A percentile compares a stretch with the other conserved stretches of the same genome.
phyloP scores from a whole-genome alignment of 1,284 basidiomycete genomes.

The Heterobasidion occidentale region DNA sequence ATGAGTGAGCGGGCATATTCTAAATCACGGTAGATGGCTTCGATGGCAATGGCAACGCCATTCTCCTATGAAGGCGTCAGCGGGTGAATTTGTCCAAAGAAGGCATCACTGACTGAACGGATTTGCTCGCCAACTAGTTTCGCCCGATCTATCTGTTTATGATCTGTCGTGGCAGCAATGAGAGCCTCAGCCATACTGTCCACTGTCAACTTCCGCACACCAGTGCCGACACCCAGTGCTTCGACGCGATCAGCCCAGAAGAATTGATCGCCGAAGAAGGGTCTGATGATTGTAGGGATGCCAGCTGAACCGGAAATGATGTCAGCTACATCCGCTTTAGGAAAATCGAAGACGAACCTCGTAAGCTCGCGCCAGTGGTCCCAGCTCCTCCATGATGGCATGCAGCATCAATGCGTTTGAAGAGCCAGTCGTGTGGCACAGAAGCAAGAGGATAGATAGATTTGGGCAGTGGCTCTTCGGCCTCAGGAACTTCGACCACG shows the following conservation, averaged over 20 bases:
- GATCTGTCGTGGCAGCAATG: constrained; percentile 74
- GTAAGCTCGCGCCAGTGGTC: constrained; percentile 87
- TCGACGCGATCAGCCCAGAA: constrained; percentile 97
- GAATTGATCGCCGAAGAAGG: constrained; percentile 97
- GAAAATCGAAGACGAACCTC: constrained; percentile 44
- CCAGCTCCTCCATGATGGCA: constrained; percentile 98
- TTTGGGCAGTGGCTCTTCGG: constrained; percentile 63
- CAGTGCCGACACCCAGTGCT: constrained; percentile 83
- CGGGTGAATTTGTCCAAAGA: neutral
- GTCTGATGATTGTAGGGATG: constrained; percentile 92
- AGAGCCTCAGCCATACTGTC: constrained; percentile 76
- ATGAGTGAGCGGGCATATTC: constrained; percentile 83
- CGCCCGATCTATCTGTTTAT: constrained; percentile 83
- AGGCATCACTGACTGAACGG: constrained; percentile 46
- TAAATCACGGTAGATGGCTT: constrained; percentile 87
- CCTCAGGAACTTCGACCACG: constrained; percentile 42
- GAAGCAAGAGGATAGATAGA: constrained; percentile 82
- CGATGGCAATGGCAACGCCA: constrained; percentile 82
- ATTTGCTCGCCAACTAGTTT: constrained; percentile 79
- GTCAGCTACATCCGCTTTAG: neutral
- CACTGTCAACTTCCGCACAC: constrained; percentile 80
- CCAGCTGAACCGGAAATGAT: constrained; percentile 48
- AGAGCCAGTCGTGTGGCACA: constrained; percentile 96
- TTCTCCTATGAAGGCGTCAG: constrained; percentile 55
- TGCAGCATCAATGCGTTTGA: constrained; percentile 88